Evolutionary conservation across 1,284 basidiomycete genomes (phyloP), one percentile per base, ranked within the genome.

Genomic region (Trichosporon sp.): DNA sequence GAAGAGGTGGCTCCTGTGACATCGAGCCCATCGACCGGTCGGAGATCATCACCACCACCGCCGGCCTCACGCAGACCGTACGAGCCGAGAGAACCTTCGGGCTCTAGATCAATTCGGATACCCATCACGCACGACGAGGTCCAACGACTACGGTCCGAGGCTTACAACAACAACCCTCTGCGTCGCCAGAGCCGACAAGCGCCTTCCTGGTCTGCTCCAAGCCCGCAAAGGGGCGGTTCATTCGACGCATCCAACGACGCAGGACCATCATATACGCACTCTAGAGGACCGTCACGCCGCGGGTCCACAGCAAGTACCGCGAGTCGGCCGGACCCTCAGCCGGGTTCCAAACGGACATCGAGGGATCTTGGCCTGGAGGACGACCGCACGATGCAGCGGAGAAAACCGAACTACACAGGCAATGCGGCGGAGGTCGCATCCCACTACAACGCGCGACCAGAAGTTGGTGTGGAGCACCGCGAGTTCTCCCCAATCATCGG

Each of bases 401-500:
- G 37, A 31, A 46, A 27, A 23, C 27, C 23, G 49, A 34, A 67
- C 14, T 76, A 75, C 60, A 60, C 65, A 13, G 74, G 74, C 9
- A 76, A 76, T 31, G 71, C 71, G 4, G 69, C 65, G 4, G 60
- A 66, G 16, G 73, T 78, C 4, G 75, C 76, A 1, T 67, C 71
- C 16, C 73, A 76, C 63, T 91, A 99, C 81, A 99, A 99, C 78
- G 85, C 87, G 49, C 87, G 96, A 10, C 92, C 91, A 4, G 94
- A 99, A 66, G 89, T 95, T 11, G 94, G 92, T 60, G 85, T 92
- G 31, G 83, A 87, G 9, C 87, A 89, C 69, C 89, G 96, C 36
- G 86, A 87, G 68, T 87, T 89, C n/a, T 97, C 94, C 6, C 92
- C 94, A 33, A 99, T 99, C 74, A 92, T 97, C 64, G 94, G 93